Conservation (phyloP, 1,284 basidiomycete species). For the Apiotrichum porosum region DNA sequence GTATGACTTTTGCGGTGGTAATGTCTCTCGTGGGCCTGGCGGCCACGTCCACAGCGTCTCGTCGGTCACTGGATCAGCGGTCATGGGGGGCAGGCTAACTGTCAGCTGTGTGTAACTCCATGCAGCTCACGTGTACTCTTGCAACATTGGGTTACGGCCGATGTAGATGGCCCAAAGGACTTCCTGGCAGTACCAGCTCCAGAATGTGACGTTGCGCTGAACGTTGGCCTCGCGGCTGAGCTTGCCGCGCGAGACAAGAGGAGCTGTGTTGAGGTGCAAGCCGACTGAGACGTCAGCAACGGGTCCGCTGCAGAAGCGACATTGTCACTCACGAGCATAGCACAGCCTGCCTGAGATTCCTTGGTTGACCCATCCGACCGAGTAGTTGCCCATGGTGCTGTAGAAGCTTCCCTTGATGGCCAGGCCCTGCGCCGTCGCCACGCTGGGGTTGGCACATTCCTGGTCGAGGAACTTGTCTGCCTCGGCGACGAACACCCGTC, state of each 20-base stretch:
- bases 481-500: constrained; percentile 54
- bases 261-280: constrained; percentile 20
- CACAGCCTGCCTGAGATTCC: constrained; percentile 23
- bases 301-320: no score
- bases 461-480: constrained; percentile 57
- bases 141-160: constrained; percentile 21
- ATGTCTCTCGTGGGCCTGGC: background rate
- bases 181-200: constrained; percentile 31
- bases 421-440: constrained; percentile 59
- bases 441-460: constrained; percentile 58
- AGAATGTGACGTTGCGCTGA: constrained; percentile 29
- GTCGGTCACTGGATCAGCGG: constrained; percentile 21
- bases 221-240: constrained; percentile 12
- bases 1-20: constrained; percentile 7
- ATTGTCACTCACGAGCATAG: constrained; percentile 21
- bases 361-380: constrained; percentile 26
- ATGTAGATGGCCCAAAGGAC: constrained; percentile 31
- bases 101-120: no score
- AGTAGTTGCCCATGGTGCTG: constrained; percentile 47
- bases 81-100: constrained; percentile 16
- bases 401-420: constrained; percentile 59
- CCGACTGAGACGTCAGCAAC: constrained; percentile 20
- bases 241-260: constrained; percentile 19
- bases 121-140: constrained; percentile 19
- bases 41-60: constrained; percentile 21